These are phyloP conservation scores for Phytopythium oedochilum DNA, from an alignment of 352 stramenopile genomes.

Conservation along the genomic window DNA sequence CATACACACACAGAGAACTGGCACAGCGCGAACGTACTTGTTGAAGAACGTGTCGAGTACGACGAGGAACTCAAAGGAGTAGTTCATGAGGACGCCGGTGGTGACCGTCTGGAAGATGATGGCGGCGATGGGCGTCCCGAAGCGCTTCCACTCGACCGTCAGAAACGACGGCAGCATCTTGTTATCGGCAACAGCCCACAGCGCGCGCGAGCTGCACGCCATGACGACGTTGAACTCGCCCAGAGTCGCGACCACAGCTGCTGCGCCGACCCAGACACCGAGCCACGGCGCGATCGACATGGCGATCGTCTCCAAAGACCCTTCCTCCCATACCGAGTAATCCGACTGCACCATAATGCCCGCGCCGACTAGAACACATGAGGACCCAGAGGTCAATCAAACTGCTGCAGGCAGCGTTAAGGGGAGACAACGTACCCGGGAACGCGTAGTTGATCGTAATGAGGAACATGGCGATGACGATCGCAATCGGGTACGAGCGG, in stretches of 20 bases:
- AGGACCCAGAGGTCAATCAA: neutral
- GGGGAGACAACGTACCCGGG: slow-evolving; percentile 25
- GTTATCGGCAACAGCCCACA: slow-evolving; percentile 82
- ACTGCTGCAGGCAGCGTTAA: neutral
- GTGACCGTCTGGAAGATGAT: slow-evolving; percentile 74
- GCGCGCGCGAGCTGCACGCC: slow-evolving; percentile 71
- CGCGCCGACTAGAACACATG: slow-evolving; percentile 35
- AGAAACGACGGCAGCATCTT: slow-evolving; percentile 76
- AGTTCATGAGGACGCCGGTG: slow-evolving; percentile 79
- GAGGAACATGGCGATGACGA: slow-evolving; percentile 73
- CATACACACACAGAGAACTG: neutral
- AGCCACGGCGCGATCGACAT: slow-evolving; percentile 72
- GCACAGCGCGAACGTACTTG: slow-evolving; percentile 52
- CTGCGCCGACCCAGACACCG: slow-evolving; percentile 75
- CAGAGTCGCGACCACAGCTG: slow-evolving; percentile 71
- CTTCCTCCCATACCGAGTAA: slow-evolving; percentile 65
- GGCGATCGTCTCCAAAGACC: slow-evolving; percentile 69
- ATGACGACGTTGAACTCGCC: slow-evolving; percentile 88
- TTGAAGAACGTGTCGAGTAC: slow-evolving; percentile 87
- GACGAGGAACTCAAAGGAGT: slow-evolving; percentile 79
- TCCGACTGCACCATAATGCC: slow-evolving; percentile 78
- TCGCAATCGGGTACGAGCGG: slow-evolving; percentile 77
- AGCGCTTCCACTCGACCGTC: slow-evolving; percentile 62
- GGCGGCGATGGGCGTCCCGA: slow-evolving; percentile 72
- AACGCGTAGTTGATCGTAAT: slow-evolving; percentile 87